Base-by-base conservation (phyloP, 2,329 filamentous ascomycete genomes). In the Paraphaeosphaeria minitans region DNA sequence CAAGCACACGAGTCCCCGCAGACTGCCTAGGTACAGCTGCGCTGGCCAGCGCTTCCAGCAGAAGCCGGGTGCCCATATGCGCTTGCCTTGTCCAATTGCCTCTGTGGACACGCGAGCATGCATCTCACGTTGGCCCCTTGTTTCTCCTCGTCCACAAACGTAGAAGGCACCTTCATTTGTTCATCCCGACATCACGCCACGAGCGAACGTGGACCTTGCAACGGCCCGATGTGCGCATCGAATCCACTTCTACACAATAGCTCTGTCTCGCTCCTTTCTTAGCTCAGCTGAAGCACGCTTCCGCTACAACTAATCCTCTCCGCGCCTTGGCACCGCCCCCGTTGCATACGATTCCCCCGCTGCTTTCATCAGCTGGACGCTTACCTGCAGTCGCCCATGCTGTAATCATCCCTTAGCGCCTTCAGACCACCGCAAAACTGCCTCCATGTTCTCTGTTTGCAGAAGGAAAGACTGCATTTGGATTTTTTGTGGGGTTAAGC, bases 251-350 rank as follows among this genome's bases (percentile, higher is more conserved):
- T 37, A 12, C 41, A 42, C 29, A 37, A 10, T 46, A 37, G 47
- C 31, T 33, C 27, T 27, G 12, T 31, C 14, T 39, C 54, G 37
- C 47, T 19, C 47, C 9, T 14, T 27, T 51, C 5, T 27, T 51
- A 45, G 45, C 33, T 56, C 31, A 24, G 14, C n/a, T 35, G 29
- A 22, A 24, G 27, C 41, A 53, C 29, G 41, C 51, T 45, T 45
- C n/a, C 14, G n/a, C 1, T 2, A 16, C 9, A 12, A 31, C 37
- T 49, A 53, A 16, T 16, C 9, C 21, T 21, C 27, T 54, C 45
- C 56, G 45, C 51, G 56, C 45, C 56, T 58, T 54, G 56, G 56
- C 56, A 29, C 22, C 21, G 21, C 13, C 39, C 42, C 49, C 49
- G 43, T 12, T 31, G 42, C 42, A 31, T 21, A 42, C 41, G 41